A percentile compares a stretch with the other conserved stretches of the same genome.
Conservation (phyloP, 306 rosid genomes). For the Glycyrrhiza uralensis region DNA sequence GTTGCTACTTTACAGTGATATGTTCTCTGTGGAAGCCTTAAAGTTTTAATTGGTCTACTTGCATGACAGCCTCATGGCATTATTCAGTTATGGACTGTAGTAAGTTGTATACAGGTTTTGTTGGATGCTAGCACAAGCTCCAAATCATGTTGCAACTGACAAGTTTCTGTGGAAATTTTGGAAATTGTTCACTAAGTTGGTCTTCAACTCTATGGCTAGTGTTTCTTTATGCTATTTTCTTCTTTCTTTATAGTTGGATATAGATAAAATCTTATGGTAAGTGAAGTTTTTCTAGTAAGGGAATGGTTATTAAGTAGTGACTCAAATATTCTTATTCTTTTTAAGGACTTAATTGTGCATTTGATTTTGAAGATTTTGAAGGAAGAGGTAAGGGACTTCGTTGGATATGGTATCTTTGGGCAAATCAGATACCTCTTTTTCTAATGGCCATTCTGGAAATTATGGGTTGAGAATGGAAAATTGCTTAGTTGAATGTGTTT, state of each 20-base stretch:
- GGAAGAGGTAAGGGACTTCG: conserved; percentile 83
- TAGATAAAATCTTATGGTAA: conserved; percentile 37
- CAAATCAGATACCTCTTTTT: conserved; percentile 48
- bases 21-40: conserved; percentile 24
- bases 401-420: conserved; percentile 53
- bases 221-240: conserved; percentile 36
- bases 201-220: conserved; percentile 20
- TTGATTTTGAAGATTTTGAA: conserved; percentile 62
- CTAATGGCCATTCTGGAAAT: conserved; percentile 60
- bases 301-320: background rate
- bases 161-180: conserved; percentile 28
- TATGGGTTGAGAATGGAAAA: no score
- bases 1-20: conserved; percentile 6
- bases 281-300: conserved; percentile 26
- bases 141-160: conserved; percentile 26
- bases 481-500: no score
- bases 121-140: conserved; percentile 24
- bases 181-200: conserved; percentile 26
- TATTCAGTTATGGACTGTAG: conserved; percentile 1
- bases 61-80: conserved; percentile 2
- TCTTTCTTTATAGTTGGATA: conserved; percentile 41
- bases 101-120: conserved; percentile 13
- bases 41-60: conserved; percentile 17
- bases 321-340: background rate
- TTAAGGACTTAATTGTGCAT: conserved; percentile 23